Conservation (phyloP, 2,329 filamentous ascomycete genomes). For the Orbilia oligospora region DNA sequence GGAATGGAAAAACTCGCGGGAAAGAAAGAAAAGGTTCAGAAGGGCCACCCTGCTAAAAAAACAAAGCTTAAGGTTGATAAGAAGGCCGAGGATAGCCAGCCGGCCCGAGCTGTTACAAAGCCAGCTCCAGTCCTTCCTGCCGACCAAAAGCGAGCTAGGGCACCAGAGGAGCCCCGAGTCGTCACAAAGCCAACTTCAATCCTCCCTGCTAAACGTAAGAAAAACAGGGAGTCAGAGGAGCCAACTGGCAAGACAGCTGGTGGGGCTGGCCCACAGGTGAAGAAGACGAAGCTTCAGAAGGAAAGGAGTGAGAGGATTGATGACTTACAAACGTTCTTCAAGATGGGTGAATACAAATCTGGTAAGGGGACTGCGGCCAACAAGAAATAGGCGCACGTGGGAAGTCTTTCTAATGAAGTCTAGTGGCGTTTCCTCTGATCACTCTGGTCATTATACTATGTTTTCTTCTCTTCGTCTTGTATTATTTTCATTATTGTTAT, state of each 20-base stretch:
- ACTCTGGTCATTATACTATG: background rate
- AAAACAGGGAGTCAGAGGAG: background rate
- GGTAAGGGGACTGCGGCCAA: background rate
- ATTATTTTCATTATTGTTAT: background rate
- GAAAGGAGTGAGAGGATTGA: slow-evolving; percentile 25
- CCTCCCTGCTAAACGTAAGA: background rate
- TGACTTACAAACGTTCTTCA: slow-evolving; percentile 27
- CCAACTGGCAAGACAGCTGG: background rate
- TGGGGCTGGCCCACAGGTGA: background rate
- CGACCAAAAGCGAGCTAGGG: too few relatives aligned
- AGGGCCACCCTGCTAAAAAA: background rate
- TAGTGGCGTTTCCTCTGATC: background rate
- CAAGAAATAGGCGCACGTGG: background rate
- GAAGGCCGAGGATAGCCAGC: background rate
- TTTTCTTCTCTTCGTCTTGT: background rate
- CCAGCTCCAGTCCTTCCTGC: background rate
- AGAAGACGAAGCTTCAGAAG: background rate
- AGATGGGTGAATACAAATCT: slow-evolving; percentile 4
- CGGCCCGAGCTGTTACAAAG: too few relatives aligned
- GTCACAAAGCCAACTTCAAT: background rate
- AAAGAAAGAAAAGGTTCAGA: background rate
- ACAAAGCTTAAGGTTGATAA: background rate
- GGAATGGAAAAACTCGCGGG: too few relatives aligned
- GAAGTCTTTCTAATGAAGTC: background rate
- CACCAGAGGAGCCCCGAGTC: too few relatives aligned